Percentiles rank a stretch among this genome's conserved stretches.
Conservation (phyloP, 257 asterid species). For the Dorcoceras hygrometricum region DNA sequence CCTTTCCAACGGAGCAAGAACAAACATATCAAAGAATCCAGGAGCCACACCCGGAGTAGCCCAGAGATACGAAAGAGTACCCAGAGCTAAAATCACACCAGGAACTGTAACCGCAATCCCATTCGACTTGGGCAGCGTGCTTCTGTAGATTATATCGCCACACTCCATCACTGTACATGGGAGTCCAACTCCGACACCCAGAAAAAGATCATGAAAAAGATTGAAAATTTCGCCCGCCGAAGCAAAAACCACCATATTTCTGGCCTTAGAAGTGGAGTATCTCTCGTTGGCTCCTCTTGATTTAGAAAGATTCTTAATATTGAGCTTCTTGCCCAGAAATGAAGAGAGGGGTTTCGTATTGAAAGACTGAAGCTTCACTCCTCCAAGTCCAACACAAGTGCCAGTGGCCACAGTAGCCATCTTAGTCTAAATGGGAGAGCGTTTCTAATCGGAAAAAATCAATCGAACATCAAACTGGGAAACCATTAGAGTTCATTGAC, state of each 20-base stretch:
- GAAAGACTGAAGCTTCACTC: conserved; percentile 44
- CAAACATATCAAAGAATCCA: conserved; percentile 96
- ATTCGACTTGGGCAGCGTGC: conserved; percentile 79
- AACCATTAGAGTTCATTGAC: conserved; percentile 26
- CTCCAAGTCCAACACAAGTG: conserved; percentile 51
- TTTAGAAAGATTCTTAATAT: conserved; percentile 33
- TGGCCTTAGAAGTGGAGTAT: conserved; percentile 30
- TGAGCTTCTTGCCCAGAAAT: conserved; percentile 61
- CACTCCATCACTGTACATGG: conserved; percentile 98
- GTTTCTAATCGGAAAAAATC: neutral
- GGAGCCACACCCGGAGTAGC: conserved; percentile 99
- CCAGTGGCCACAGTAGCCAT: conserved; percentile 67
- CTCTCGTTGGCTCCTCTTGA: conserved; percentile 30
- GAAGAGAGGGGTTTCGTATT: conserved; percentile 50
- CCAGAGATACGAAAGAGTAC: conserved; percentile 90
- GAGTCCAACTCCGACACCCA: conserved; percentile 97
- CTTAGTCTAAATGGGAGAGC: neutral
- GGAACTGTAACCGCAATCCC: conserved; percentile 74
- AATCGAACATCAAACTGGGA: conserved; percentile 10
- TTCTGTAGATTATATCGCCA: conserved; percentile 90
- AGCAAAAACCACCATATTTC: conserved; percentile 39
- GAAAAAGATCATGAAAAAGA: conserved; percentile 53
- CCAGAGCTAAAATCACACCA: conserved; percentile 77
- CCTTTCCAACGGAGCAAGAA: conserved; percentile 85
- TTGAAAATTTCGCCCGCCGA: conserved; percentile 46